Conservation (phyloP, 495 filamentous ascomycete species). For the Penicillium lagena region DNA sequence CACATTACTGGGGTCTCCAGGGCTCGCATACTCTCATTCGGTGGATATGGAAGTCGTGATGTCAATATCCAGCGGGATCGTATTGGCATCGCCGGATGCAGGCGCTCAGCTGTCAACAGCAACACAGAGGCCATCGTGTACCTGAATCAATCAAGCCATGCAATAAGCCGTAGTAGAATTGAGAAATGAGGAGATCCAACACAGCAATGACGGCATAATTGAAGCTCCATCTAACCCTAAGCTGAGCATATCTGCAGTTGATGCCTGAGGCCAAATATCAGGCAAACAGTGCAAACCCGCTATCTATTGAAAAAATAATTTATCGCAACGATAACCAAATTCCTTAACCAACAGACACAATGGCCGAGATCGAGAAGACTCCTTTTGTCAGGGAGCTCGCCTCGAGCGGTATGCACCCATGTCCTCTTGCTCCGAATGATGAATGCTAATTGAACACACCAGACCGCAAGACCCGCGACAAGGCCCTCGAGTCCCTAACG, state of each 20-base stretch:
- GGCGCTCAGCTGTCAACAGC: too few species aligned
- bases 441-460: constrained; percentile 3
- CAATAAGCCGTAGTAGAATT: too few species aligned
- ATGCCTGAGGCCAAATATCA: constrained; percentile 11
- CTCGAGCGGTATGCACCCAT: constrained; percentile 56
- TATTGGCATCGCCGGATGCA: constrained; percentile 3
- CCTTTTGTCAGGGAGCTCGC: constrained; percentile 72
- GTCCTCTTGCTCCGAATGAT: neutral
- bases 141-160: neutral
- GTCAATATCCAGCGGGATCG: constrained; percentile 12
- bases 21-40: constrained; percentile 2
- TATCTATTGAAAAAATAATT: constrained; percentile 28
- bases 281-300: constrained; percentile 34
- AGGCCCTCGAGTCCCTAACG: constrained; percentile 71
- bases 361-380: constrained; percentile 51
- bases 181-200: too few species aligned
- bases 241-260: neutral
- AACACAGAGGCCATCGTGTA: neutral
- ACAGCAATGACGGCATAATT: too few species aligned
- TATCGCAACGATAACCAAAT: constrained; percentile 20
- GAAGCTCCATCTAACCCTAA: too few species aligned
- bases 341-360: constrained; percentile 13
- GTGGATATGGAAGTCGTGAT: constrained; percentile 13
- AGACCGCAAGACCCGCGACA: constrained; percentile 80
- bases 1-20: neutral